Evolutionary conservation across 176 grass and related monocot species (phyloP).

Genomic region (Triticum timopheevii): DNA sequence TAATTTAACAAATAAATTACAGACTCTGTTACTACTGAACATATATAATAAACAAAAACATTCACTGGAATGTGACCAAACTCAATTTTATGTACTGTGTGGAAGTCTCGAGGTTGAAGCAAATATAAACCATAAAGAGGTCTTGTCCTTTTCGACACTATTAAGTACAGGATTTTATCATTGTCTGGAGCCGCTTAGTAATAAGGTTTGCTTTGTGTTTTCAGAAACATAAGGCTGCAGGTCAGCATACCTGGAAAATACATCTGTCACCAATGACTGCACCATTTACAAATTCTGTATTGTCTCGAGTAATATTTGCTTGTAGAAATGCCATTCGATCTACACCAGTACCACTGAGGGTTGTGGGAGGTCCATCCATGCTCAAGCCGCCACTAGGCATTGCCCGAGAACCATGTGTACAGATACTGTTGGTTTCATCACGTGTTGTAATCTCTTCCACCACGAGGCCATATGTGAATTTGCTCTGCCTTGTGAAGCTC

Average conservation of each 20-base stretch:
- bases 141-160: background rate
- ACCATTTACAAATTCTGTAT: constrained; percentile 82
- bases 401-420: constrained; percentile 84
- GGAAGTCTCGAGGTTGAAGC: background rate
- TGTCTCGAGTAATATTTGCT: constrained; percentile 89
- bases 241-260: constrained; percentile 78
- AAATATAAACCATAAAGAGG: background rate
- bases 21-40: background rate
- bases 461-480: constrained; percentile 91
- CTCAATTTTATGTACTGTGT: background rate
- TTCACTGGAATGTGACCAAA: background rate
- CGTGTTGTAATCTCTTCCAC: constrained; percentile 88
- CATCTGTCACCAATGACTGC: constrained; percentile 77
- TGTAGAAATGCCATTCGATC: constrained; percentile 77
- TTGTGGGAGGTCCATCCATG: constrained; percentile 95
- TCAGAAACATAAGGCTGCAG: constrained; percentile 20
- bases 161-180: background rate
- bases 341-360: constrained; percentile 85
- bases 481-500: constrained; percentile 90
- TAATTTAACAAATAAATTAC: background rate
- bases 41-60: background rate
- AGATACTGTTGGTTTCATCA: constrained; percentile 81
- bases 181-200: background rate
- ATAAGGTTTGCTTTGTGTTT: background rate
- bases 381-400: constrained; percentile 78